A percentile compares a stretch with the other conserved stretches of the same genome.
Conservation (phyloP, 495 filamentous ascomycete genomes). For the Penicillium canescens region DNA sequence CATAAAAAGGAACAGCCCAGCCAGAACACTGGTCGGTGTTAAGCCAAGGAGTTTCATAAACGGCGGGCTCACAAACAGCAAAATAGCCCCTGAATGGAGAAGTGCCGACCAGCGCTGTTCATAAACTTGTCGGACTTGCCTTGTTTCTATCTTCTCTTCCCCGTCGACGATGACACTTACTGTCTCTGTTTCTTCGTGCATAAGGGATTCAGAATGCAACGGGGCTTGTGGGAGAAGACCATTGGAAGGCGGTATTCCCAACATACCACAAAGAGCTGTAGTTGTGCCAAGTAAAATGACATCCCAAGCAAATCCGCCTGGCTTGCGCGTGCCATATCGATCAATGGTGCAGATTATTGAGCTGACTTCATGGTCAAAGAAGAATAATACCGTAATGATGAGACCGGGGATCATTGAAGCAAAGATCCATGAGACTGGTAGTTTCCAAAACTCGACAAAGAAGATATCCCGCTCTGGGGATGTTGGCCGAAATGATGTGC, state of each 20-base stretch:
- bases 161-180: constrained; percentile 34
- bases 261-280: constrained; percentile 66
- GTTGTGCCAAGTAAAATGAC: constrained; percentile 67
- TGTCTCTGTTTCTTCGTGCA: constrained; percentile 55
- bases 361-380: constrained; percentile 74
- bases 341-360: constrained; percentile 74
- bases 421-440: constrained; percentile 63
- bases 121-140: constrained; percentile 53
- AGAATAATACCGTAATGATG: constrained; percentile 71
- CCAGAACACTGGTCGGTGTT: constrained; percentile 68
- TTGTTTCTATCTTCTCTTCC: constrained; percentile 39
- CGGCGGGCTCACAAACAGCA: constrained; percentile 63
- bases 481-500: constrained; percentile 58
- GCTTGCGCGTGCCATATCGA: constrained; percentile 65
- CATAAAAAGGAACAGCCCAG: constrained; percentile 73
- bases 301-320: constrained; percentile 71
- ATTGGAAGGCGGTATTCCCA: constrained; percentile 70
- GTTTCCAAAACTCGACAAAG: constrained; percentile 66
- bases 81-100: constrained; percentile 61
- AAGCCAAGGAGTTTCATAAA: constrained; percentile 69
- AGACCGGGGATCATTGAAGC: constrained; percentile 63
- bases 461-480: constrained; percentile 58
- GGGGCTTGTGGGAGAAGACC: constrained; percentile 71
- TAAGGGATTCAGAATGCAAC: constrained; percentile 65
- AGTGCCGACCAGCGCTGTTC: constrained; percentile 72